These are phyloP conservation scores for Gnomoniopsis smithogilvyi DNA, from an alignment of 2,329 filamentous ascomycete genomes.

Conservation along the genomic window DNA sequence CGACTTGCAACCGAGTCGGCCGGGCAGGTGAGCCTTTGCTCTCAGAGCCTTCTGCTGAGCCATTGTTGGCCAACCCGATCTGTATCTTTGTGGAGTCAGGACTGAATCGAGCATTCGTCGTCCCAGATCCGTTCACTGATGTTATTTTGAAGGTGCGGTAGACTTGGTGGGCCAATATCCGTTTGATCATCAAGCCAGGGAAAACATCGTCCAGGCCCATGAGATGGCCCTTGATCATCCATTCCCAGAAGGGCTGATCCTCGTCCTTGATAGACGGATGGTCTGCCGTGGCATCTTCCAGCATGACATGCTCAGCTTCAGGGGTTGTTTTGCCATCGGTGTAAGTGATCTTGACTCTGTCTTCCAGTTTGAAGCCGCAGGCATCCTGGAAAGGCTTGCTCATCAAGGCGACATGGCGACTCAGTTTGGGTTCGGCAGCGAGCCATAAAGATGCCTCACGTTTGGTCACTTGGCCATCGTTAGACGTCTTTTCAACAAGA, in stretches of 20 bases:
- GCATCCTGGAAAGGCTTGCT: constrained; percentile 70
- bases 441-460: constrained; percentile 50
- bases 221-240: constrained; percentile 28
- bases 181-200: constrained; percentile 68
- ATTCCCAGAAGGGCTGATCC: constrained; percentile 35
- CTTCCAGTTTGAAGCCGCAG: constrained; percentile 69
- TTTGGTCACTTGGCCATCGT: constrained; percentile 14
- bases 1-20: constrained; percentile 39
- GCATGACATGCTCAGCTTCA: constrained; percentile 54
- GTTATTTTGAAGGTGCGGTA: constrained; percentile 59
- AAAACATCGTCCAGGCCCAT: constrained; percentile 61
- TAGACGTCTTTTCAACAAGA: constrained; percentile 21
- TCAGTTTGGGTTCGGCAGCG: constrained; percentile 51
- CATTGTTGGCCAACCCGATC: constrained; percentile 32
- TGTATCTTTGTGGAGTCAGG: constrained; percentile 30
- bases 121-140: constrained; percentile 51
- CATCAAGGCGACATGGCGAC: constrained; percentile 67
- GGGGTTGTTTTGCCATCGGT: constrained; percentile 47
- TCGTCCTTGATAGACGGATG: constrained; percentile 29
- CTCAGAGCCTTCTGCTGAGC: constrained; percentile 27
- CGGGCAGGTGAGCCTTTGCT: constrained; percentile 22
- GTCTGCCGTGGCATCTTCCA: constrained; percentile 55
- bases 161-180: constrained; percentile 51
- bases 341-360: constrained; percentile 60
- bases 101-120: constrained; percentile 42